Percentiles rank a stretch among this genome's conserved stretches.
These are phyloP conservation scores for Saccharomyces hybrid DNA, from an alignment of 1,139 yeast genomes.

Conservation along the genomic window DNA sequence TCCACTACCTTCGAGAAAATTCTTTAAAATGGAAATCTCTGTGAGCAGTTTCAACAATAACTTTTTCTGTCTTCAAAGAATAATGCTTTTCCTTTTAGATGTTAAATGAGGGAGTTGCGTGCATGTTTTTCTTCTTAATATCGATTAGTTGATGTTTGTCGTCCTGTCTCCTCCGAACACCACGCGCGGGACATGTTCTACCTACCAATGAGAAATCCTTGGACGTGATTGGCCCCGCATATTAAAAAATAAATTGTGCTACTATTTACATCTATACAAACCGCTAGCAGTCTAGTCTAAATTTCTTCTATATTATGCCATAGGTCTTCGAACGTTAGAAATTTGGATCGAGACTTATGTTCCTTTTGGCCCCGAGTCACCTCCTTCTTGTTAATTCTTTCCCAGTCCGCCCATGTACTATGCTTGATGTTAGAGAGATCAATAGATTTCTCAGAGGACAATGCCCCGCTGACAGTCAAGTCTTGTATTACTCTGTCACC, in stretches of 20 bases:
- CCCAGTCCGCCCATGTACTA: conserved; percentile 72
- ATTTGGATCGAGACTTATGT: conserved; percentile 44
- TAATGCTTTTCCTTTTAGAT: not conserved
- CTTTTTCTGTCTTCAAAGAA: not conserved
- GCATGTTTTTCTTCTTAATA: not conserved
- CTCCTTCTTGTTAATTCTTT: conserved; percentile 49
- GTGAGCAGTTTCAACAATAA: not conserved
- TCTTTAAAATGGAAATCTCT: not conserved
- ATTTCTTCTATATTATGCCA: not conserved
- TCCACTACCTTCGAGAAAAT: not conserved
- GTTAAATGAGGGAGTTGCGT: not conserved
- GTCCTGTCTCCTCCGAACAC: not conserved
- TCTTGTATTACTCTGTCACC: conserved; percentile 61
- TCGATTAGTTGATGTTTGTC: not conserved
- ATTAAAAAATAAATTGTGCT: too few species aligned
- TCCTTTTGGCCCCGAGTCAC: conserved; percentile 36
- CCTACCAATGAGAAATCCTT: not conserved
- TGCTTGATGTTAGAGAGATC: conserved; percentile 28
- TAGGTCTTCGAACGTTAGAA: conserved; percentile 13
- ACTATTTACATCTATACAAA: not conserved
- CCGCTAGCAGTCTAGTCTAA: not conserved
- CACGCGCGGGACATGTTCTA: not conserved
- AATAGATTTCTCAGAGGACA: conserved; percentile 21
- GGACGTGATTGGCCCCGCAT: not conserved
- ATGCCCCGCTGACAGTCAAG: conserved; percentile 20